Evolutionary conservation across 1,284 basidiomycete species (phyloP).

Genomic region (Tilletiaria anomala): DNA sequence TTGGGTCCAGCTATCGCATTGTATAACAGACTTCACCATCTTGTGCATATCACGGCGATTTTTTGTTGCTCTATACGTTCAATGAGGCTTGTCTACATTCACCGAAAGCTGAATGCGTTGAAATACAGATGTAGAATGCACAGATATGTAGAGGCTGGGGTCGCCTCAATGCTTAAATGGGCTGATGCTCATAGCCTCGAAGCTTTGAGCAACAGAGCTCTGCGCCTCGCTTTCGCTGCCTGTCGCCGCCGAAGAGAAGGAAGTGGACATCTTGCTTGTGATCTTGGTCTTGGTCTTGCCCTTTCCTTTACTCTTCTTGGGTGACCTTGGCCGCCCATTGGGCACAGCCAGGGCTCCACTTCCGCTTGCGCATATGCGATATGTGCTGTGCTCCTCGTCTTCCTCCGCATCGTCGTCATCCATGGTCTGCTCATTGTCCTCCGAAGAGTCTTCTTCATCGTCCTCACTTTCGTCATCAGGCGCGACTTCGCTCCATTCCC

Average conservation of each 20-base stretch:
- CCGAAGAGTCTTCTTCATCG: constrained; percentile 14
- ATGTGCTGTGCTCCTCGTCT: neutral
- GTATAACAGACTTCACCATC: too few relatives aligned
- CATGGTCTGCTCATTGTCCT: constrained; percentile 10
- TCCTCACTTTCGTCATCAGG: constrained; percentile 14
- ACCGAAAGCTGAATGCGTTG: too few relatives aligned
- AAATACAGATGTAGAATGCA: too few relatives aligned
- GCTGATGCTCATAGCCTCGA: constrained; percentile 36
- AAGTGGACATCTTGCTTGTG: neutral
- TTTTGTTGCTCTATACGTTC: too few relatives aligned
- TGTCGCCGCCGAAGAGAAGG: constrained; percentile 9
- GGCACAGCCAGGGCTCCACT: constrained; percentile 6
- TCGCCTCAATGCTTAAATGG: too few relatives aligned
- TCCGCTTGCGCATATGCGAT: neutral
- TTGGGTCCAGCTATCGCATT: too few relatives aligned
- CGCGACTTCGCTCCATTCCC: constrained; percentile 46
- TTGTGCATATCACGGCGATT: too few relatives aligned
- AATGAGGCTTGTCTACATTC: too few relatives aligned
- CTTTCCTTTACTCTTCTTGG: constrained; percentile 2
- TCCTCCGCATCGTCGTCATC: constrained; percentile 5
- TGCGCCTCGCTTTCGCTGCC: too few relatives aligned
- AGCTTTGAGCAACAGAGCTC: constrained; percentile 21
- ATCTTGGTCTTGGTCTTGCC: neutral
- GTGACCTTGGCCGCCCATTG: constrained; percentile 1
- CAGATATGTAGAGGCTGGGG: too few relatives aligned